Percentiles rank a stretch among this genome's conserved stretches.
Conservation (phyloP, 2,329 filamentous ascomycete species). For the Neofusicoccum umdonicola region DNA sequence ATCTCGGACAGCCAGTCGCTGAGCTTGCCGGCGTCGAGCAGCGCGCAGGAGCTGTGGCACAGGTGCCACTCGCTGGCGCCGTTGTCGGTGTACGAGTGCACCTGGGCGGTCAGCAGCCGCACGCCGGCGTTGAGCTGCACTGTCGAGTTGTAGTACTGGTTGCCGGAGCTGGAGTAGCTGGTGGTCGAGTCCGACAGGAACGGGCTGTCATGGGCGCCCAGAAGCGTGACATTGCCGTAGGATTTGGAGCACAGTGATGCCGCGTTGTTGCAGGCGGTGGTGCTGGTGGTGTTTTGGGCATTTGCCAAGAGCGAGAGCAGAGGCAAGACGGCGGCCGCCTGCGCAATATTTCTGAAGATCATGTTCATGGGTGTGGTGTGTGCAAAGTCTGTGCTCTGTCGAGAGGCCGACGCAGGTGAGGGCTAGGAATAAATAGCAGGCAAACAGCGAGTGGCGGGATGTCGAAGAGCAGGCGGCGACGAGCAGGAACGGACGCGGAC, state of each 20-base stretch:
- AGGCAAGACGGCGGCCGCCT: not conserved
- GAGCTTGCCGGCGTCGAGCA: slow-evolving; percentile 65
- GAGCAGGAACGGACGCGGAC: not conserved
- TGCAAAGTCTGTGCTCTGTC: not conserved
- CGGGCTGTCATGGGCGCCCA: slow-evolving; percentile 68
- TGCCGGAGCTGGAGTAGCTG: slow-evolving; percentile 58
- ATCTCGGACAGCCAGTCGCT: slow-evolving; percentile 60
- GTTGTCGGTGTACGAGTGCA: slow-evolving; percentile 53
- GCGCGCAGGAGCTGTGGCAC: slow-evolving; percentile 63
- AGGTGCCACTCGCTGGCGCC: slow-evolving; percentile 51
- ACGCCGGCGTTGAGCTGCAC: slow-evolving; percentile 65
- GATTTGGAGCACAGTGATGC: slow-evolving; percentile 64
- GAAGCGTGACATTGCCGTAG: slow-evolving; percentile 70
- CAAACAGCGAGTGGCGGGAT: not conserved
- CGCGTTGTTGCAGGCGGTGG: slow-evolving; percentile 69
- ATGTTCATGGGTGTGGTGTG: not conserved
- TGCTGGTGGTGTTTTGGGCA: not conserved
- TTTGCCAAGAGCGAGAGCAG: slow-evolving; percentile 5
- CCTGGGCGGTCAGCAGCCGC: slow-evolving; percentile 65
- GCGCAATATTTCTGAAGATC: slow-evolving; percentile 11
- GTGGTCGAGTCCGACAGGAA: slow-evolving; percentile 64
- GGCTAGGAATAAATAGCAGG: not conserved
- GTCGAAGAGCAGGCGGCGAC: not conserved
- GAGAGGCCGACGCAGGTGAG: not conserved
- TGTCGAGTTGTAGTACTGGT: slow-evolving; percentile 69